These are phyloP conservation scores for Didymella pinodella DNA, from an alignment of 2,329 filamentous ascomycete genomes.

Conservation along the genomic window DNA sequence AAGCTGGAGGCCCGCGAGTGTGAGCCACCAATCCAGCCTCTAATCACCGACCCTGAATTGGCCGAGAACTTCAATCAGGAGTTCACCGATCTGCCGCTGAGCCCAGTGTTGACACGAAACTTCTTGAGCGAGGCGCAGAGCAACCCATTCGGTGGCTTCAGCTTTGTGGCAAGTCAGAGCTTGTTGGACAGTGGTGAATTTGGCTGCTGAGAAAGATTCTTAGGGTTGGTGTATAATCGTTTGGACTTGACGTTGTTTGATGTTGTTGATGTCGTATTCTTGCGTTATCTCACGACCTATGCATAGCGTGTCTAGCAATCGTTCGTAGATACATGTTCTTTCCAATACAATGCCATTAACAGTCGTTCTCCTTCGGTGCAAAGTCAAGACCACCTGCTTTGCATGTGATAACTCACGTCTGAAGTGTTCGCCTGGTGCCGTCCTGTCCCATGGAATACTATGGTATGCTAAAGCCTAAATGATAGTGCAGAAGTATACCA, in stretches of 20 bases:
- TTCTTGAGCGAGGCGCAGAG: slow-evolving; percentile 43
- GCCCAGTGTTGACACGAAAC: slow-evolving; percentile 64
- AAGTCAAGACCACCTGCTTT: not conserved
- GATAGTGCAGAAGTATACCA: too few species aligned
- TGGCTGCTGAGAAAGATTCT: slow-evolving; percentile 34
- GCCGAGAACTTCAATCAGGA: slow-evolving; percentile 96
- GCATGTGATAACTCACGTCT: not conserved
- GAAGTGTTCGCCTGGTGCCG: not conserved
- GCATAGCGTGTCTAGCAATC: not conserved
- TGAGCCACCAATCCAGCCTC: slow-evolving; percentile 86
- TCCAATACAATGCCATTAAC: not conserved
- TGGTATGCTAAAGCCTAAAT: too few species aligned
- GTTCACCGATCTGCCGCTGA: slow-evolving; percentile 86
- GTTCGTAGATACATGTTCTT: not conserved
- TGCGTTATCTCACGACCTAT: not conserved
- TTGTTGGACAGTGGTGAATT: slow-evolving; percentile 53
- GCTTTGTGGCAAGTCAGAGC: slow-evolving; percentile 61
- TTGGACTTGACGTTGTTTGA: not conserved
- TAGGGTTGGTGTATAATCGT: not conserved
- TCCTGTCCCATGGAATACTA: too few species aligned
- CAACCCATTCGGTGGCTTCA: slow-evolving; percentile 63
- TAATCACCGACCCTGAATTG: slow-evolving; percentile 93
- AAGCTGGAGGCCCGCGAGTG: slow-evolving; percentile 82
- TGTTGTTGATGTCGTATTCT: not conserved
- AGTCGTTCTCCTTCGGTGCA: not conserved